These are phyloP conservation scores for Fusarium chaquense DNA, from an alignment of 2,329 filamentous ascomycete species.

Conservation along the genomic window DNA sequence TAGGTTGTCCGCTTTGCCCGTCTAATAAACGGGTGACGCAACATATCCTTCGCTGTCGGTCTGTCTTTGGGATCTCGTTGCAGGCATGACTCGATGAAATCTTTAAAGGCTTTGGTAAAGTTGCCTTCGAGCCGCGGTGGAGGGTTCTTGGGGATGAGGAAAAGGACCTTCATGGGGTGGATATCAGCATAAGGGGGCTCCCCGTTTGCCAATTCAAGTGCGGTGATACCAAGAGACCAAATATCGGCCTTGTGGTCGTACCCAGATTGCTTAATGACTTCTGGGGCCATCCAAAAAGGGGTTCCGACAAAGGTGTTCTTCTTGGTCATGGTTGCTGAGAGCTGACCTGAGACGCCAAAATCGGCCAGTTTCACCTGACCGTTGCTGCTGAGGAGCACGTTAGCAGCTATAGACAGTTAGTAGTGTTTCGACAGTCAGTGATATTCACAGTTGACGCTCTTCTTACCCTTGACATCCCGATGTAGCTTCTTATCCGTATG, in stretches of 20 bases:
- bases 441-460: neutral
- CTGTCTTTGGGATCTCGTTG: slow-evolving; percentile 90
- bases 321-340: slow-evolving; percentile 98
- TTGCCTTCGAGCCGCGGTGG: slow-evolving; percentile 84
- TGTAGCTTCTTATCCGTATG: slow-evolving; percentile 97
- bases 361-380: slow-evolving; percentile 98
- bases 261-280: slow-evolving; percentile 98
- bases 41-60: slow-evolving; percentile 85
- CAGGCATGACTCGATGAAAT: slow-evolving; percentile 85
- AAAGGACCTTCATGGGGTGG: slow-evolving; percentile 98
- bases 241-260: slow-evolving; percentile 99
- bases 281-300: slow-evolving; percentile 99
- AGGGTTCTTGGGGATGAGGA: slow-evolving; percentile 94
- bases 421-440: too few species aligned
- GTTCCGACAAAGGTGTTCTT: slow-evolving; percentile 99
- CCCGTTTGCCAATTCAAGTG: slow-evolving; percentile 89
- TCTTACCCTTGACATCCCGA: slow-evolving; percentile 89
- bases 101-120: slow-evolving; percentile 85
- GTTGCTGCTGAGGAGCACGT: slow-evolving; percentile 87
- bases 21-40: slow-evolving; percentile 91
- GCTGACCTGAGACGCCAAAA: slow-evolving; percentile 95
- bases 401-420: slow-evolving; percentile 74
- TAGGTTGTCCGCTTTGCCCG: slow-evolving; percentile 97
- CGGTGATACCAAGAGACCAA: slow-evolving; percentile 96
- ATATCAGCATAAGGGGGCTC: slow-evolving; percentile 97